Evolutionary conservation across 768 basidiomycete genomes (phyloP).

Genomic region (Lactarius evosmus): DNA sequence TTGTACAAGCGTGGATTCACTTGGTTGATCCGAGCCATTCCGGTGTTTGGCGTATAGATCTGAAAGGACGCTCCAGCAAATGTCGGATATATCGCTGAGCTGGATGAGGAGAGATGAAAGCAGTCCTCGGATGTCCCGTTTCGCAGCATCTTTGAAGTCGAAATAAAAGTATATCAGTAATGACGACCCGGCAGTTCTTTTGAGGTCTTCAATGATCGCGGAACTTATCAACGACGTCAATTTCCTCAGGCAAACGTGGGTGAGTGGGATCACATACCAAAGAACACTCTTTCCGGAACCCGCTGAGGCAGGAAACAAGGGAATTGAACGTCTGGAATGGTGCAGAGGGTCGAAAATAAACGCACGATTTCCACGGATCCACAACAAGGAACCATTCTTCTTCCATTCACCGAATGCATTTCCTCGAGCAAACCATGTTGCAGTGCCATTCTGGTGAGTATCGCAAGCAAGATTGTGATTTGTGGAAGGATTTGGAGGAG

Average conservation of each 20-base stretch:
- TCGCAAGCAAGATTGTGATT: slow-evolving; percentile 9
- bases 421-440: background rate
- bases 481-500: slow-evolving; percentile 5
- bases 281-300: slow-evolving; percentile 11
- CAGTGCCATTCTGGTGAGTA: background rate
- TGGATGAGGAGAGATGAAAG: slow-evolving; percentile 3
- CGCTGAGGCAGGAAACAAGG: background rate
- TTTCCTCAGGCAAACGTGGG: background rate
- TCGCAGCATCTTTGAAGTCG: background rate
- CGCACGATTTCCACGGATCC: slow-evolving; percentile 14
- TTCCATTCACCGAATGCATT: background rate
- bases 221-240: slow-evolving; percentile 2
- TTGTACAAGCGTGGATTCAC: background rate
- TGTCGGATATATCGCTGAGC: background rate
- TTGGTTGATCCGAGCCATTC: background rate
- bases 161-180: slow-evolving; percentile 1
- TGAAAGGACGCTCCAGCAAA: background rate
- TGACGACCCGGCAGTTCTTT: background rate
- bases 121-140: background rate
- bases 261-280: background rate
- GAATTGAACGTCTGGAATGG: background rate
- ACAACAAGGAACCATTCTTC: background rate
- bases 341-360: background rate
- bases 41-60: background rate
- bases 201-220: slow-evolving; percentile 5